These are phyloP conservation scores for Prototheca cutis DNA, from an alignment of 163 green algal species.

Conservation along the genomic window DNA sequence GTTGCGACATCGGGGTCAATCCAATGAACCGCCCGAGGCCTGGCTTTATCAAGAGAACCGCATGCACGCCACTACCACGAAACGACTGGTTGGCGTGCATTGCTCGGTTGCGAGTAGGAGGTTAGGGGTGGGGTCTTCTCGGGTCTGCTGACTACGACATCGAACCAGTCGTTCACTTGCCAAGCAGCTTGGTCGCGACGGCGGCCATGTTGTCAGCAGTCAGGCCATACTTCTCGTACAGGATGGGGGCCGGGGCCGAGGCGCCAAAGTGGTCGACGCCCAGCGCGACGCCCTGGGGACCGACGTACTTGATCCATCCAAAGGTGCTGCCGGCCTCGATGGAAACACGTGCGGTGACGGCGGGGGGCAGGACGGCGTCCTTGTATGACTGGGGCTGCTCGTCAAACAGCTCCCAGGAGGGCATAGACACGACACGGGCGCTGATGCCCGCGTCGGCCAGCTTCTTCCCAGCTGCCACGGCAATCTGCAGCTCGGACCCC, in stretches of 20 bases:
- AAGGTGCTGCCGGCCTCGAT: slow-evolving; percentile 89
- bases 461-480: slow-evolving; percentile 66
- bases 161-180: no score
- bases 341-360: slow-evolving; percentile 70
- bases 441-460: slow-evolving; percentile 66
- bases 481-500: slow-evolving; percentile 86
- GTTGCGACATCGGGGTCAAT: no score
- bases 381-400: slow-evolving; percentile 81
- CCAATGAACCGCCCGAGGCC: neutral
- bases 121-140: no score
- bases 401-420: slow-evolving; percentile 92
- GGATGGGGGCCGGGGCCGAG: slow-evolving; percentile 62
- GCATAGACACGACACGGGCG: slow-evolving; percentile 85
- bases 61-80: no score
- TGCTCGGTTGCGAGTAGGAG: no score
- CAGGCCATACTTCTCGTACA: slow-evolving; percentile 93
- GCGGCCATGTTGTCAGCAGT: slow-evolving; percentile 61
- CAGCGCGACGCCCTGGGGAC: slow-evolving; percentile 65
- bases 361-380: slow-evolving; percentile 54
- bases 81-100: no score
- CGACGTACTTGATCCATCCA: slow-evolving; percentile 88
- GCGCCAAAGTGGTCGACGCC: slow-evolving; percentile 92
- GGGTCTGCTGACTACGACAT: no score
- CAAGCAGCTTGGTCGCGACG: slow-evolving; percentile 49
- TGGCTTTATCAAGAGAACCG: neutral